Evolutionary conservation across 108 stramenopile genomes (phyloP).

Genomic region (Cyclotella cryptica): DNA sequence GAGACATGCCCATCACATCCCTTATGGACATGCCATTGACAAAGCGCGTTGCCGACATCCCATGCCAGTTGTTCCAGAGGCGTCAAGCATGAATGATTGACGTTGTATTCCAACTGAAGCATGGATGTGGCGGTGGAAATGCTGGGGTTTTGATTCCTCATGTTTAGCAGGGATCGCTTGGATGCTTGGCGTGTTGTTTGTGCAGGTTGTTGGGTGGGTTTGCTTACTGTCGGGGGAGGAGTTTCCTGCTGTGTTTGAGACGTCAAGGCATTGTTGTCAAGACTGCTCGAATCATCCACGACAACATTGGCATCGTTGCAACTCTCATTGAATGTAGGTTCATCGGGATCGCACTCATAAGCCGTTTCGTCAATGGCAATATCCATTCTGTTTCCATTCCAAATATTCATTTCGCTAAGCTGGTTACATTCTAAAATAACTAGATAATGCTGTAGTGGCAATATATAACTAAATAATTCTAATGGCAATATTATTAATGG

Average conservation of each 20-base stretch:
- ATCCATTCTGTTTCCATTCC: constrained; percentile 23
- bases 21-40: constrained; percentile 79
- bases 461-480: no score
- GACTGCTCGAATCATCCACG: constrained; percentile 7
- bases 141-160: constrained; percentile 7
- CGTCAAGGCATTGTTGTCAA: not conserved
- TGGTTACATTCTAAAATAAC: no score
- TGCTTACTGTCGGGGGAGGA: not conserved
- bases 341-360: not conserved
- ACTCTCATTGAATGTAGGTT: not conserved
- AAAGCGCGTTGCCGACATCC: constrained; percentile 77
- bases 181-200: not conserved
- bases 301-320: not conserved
- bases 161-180: not conserved
- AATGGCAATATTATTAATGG: no score
- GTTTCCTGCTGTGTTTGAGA: not conserved
- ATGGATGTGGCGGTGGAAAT: constrained; percentile 16
- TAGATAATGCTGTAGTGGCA: no score
- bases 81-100: constrained; percentile 86
- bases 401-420: constrained; percentile 20
- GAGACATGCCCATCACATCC: constrained; percentile 83
- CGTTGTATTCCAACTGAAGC: constrained; percentile 74
- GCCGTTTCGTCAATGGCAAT: constrained; percentile 12
- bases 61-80: constrained; percentile 81
- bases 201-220: not conserved